Evolutionary conservation across 208 protist genomes (phyloP).

Genomic region (Tetramitus jugosus): DNA sequence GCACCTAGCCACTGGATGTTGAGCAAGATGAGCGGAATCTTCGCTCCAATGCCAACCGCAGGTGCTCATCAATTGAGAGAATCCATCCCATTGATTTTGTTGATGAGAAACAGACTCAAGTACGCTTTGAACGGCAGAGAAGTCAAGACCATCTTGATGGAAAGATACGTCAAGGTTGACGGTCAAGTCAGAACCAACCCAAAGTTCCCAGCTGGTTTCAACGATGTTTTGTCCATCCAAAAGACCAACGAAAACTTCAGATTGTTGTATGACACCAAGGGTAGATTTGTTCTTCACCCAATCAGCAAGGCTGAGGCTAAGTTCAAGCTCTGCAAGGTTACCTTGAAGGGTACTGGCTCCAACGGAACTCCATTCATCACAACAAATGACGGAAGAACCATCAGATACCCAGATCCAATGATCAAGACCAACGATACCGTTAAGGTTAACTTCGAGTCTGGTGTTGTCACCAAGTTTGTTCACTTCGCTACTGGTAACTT

Average conservation of each 20-base stretch:
- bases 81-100: constrained; percentile 76
- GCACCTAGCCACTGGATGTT: constrained; percentile 99
- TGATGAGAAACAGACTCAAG: constrained; percentile 90
- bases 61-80: constrained; percentile 96
- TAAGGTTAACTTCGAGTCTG: constrained; percentile 89
- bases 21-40: constrained; percentile 95
- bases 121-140: constrained; percentile 95
- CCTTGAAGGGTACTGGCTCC: constrained; percentile 67
- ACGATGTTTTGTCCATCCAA: constrained; percentile 93
- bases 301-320: constrained; percentile 83
- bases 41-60: constrained; percentile 84
- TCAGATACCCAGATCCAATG: constrained; percentile 95
- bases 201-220: constrained; percentile 97
- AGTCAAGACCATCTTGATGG: constrained; percentile 89
- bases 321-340: constrained; percentile 94
- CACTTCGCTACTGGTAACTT: constrained; percentile 78
- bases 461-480: constrained; percentile 77
- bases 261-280: constrained; percentile 98
- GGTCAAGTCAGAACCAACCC: constrained; percentile 88
- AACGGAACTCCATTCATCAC: constrained; percentile 88
- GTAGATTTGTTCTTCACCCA: constrained; percentile 90
- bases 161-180: constrained; percentile 92
- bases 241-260: constrained; percentile 97
- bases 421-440: constrained; percentile 92
- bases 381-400: constrained; percentile 98